These are phyloP conservation scores for Yamadazyma dushanensis DNA, from an alignment of 1,139 yeast genomes.

Conservation along the genomic window DNA sequence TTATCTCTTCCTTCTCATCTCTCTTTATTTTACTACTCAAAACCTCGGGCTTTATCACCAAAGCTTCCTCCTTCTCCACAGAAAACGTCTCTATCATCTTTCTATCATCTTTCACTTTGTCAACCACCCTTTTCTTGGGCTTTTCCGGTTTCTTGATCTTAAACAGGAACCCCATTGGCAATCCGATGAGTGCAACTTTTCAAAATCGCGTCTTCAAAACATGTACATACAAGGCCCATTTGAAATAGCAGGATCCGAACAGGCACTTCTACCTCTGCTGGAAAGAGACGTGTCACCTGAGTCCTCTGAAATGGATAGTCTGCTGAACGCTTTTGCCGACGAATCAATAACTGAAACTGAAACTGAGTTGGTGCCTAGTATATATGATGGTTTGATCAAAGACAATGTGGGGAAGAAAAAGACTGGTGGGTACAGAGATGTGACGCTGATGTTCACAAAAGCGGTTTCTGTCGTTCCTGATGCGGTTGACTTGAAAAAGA, in stretches of 20 bases:
- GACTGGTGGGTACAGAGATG: background rate
- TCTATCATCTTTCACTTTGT: slow-evolving; percentile 2
- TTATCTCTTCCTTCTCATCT: background rate
- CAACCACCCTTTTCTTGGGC: slow-evolving; percentile 1
- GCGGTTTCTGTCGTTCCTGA: no score
- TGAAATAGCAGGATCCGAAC: background rate
- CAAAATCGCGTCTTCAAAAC: slow-evolving; percentile 1
- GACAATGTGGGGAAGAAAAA: no score
- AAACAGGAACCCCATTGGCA: slow-evolving; percentile 1
- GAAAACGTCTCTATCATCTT: slow-evolving; percentile 10
- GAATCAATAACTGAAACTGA: background rate
- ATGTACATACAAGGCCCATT: background rate
- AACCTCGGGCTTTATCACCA: background rate
- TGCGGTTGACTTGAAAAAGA: no score
- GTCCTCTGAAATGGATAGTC: background rate
- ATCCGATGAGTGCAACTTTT: background rate
- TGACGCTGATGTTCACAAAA: background rate
- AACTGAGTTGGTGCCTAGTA: background rate
- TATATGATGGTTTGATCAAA: no score
- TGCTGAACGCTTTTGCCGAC: background rate
- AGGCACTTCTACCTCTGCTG: background rate
- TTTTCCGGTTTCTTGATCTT: slow-evolving; percentile 1
- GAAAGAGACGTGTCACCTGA: background rate
- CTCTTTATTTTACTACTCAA: background rate
- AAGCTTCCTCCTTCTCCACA: slow-evolving; percentile 9